Percentiles rank a stretch among this genome's conserved stretches.
phyloP scores from a whole-genome alignment of 371 early-diverging fungal species.

The Circinella umbellata region DNA sequence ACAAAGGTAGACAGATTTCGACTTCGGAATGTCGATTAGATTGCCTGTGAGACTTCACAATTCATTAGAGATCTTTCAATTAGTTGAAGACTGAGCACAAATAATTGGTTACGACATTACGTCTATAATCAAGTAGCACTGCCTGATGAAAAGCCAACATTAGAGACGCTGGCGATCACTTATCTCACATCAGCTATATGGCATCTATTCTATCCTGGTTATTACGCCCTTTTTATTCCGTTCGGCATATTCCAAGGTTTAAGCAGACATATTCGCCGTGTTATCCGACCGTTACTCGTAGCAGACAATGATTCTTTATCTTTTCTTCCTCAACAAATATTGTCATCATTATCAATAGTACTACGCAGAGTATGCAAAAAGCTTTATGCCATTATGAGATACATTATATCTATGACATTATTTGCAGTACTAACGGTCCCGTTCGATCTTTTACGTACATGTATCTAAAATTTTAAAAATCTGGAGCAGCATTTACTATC shows the following conservation, averaged over 20 bases:
- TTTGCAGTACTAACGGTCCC: constrained; percentile 75
- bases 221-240: constrained; percentile 58
- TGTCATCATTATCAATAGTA: too few species aligned
- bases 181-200: constrained; percentile 86
- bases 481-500: constrained; percentile 62
- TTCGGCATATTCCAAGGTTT: constrained; percentile 30
- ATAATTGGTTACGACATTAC: constrained; percentile 82
- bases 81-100: constrained; percentile 90
- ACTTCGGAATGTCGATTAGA: constrained; percentile 74
- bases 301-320: constrained; percentile 39
- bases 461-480: constrained; percentile 56
- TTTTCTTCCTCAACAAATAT: constrained; percentile 3
- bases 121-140: constrained; percentile 78
- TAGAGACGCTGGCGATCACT: constrained; percentile 66
- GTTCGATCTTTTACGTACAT: constrained; percentile 72
- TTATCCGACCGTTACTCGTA: constrained; percentile 70
- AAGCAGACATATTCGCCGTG: constrained; percentile 59
- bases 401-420: constrained; percentile 63
- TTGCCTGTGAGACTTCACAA: constrained; percentile 73
- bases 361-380: constrained; percentile 25
- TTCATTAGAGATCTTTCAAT: constrained; percentile 74
- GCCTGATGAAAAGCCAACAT: constrained; percentile 51
- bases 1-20: constrained; percentile 31
- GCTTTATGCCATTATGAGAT: constrained; percentile 73
- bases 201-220: constrained; percentile 95